Conservation (phyloP, 1,284 basidiomycete species). For the Irpex sp. region DNA sequence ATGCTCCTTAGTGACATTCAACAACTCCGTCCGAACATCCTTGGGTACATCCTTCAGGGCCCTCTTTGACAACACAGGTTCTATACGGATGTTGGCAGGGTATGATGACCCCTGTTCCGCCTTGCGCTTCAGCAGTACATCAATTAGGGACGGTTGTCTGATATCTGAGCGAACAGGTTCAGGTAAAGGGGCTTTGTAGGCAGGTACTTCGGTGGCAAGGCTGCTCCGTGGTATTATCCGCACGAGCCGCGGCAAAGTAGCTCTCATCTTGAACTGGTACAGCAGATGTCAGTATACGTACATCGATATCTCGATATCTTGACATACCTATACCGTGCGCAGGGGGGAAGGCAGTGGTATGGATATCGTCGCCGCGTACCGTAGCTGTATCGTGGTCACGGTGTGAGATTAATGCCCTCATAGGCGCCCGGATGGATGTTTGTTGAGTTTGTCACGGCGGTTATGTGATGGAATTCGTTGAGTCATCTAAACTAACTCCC, state of each 20-base stretch:
- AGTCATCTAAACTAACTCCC: no score
- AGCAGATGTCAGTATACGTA: background rate
- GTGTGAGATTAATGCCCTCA: no score
- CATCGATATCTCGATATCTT: background rate
- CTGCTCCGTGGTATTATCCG: conserved; percentile 38
- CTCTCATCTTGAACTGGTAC: conserved; percentile 25
- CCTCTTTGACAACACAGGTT: conserved; percentile 34
- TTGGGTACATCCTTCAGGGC: conserved; percentile 34
- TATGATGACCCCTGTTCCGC: conserved; percentile 33
- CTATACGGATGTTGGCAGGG: conserved; percentile 43
- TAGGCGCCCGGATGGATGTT: no score
- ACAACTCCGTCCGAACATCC: conserved; percentile 32
- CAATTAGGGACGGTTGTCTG: conserved; percentile 31
- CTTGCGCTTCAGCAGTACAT: conserved; percentile 37
- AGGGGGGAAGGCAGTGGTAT: no score
- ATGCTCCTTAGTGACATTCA: conserved; percentile 36
- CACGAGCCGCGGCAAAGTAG: conserved; percentile 33
- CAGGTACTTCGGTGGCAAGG: conserved; percentile 22
- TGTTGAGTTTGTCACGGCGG: no score
- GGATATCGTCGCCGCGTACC: no score
- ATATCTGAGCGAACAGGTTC: conserved; percentile 24
- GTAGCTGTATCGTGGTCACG: no score
- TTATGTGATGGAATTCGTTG: no score
- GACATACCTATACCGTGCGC: background rate
- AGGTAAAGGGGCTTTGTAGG: conserved; percentile 20